Base-by-base conservation (phyloP, 1,139 yeast species). In the Hyphopichia pseudoburtonii region DNA sequence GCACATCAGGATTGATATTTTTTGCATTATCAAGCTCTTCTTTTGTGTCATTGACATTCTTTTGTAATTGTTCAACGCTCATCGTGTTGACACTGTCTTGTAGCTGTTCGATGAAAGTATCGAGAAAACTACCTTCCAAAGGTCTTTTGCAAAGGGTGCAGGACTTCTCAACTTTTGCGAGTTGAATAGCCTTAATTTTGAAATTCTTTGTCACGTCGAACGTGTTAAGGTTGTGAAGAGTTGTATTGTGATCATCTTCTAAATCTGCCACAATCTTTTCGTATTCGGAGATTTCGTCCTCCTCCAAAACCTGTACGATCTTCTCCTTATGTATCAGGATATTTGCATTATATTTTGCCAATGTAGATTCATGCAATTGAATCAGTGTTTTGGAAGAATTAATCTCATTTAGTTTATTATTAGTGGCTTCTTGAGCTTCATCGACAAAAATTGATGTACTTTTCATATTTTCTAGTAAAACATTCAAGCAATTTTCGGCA, bases 131-230 rank as follows among this genome's bases (percentile, higher is more conserved):
- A 2, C 64, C 64, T 27, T 73, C 76, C 58, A 86, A 85, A 17
- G 69, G 62, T 36, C 94, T 63, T 28, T 77, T 74, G 54, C 95
- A 86, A 35, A 86, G 60, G 30, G 81, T 65, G 54, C 95, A 86
- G 38, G 73, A 68, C 27, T 79, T 70, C 12, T 71, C 71, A 5
- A 55, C 56, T 32, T 78, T 64, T 0, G 92, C 89, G 36, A 79
- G 61, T 32, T 77, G 76, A 14, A 84, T 57, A 0, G 95, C 94
- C 32, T 67, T 78, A 22, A 71, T 57, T 47, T 85, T 83, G 54
- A 82, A 85, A 35, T 76, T 78, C 30, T 76, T 66, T 1, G 89
- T 80, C 1, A 86, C 83, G 38, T 80, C 81, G 23, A 75, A 76
- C 43, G 85, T 77, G 48, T 83, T 84, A 21, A 77, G 57, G 38